phyloP scores from a whole-genome alignment of 73 alveolate species.

The Durusdinium trenchii region DNA sequence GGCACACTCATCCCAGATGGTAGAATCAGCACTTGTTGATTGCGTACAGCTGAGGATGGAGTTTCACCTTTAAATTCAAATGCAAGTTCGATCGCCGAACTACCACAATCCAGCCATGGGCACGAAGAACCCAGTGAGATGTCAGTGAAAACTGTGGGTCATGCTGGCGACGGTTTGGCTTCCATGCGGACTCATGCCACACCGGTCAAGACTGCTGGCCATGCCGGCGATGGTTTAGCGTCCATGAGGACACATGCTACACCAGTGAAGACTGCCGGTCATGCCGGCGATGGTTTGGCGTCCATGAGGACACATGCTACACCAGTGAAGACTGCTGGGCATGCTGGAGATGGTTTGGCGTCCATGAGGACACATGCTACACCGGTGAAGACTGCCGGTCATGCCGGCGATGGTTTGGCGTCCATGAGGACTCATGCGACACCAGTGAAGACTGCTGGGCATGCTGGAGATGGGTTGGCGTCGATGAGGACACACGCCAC shows the following conservation, averaged over 20 bases:
- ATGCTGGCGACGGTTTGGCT: constrained; percentile 81
- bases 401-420: constrained; percentile 87
- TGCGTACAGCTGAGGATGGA: not conserved
- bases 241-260: constrained; percentile 72
- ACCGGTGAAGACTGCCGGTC: constrained; percentile 60
- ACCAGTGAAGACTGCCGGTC: constrained; percentile 70
- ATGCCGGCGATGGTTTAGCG: constrained; percentile 77
- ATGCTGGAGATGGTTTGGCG: constrained; percentile 85
- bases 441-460: constrained; percentile 83
- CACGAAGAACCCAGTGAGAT: constrained; percentile 11
- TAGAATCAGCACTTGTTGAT: not conserved
- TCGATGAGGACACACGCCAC: constrained; percentile 82
- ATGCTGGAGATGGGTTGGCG: constrained; percentile 90
- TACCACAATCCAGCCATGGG: not conserved
- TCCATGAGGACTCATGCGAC: constrained; percentile 82
- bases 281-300: constrained; percentile 88
- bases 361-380: constrained; percentile 71
- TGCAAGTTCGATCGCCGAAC: constrained; percentile 49
- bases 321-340: constrained; percentile 80
- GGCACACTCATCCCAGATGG: too few species aligned
- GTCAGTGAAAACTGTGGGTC: constrained; percentile 52
- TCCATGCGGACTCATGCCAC: constrained; percentile 69
- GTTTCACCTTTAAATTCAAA: constrained; percentile 33
- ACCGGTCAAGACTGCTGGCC: constrained; percentile 72
- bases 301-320: constrained; percentile 82